Evolutionary conservation across 768 basidiomycete genomes (phyloP), one percentile per base, ranked within the genome.

Genomic region (Nevesoporus exiguus): DNA sequence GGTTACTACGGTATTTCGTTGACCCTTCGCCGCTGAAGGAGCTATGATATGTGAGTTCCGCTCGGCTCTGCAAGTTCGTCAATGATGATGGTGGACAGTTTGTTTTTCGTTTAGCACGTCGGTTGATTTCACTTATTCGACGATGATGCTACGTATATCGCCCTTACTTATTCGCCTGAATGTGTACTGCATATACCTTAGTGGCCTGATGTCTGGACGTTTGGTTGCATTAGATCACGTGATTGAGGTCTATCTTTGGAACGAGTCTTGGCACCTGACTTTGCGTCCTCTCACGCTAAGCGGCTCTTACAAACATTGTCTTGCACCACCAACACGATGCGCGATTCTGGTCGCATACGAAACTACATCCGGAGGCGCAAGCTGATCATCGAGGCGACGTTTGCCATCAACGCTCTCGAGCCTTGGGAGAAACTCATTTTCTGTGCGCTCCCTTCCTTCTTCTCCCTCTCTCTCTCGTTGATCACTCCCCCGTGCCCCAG

Each of bases 351-450:
- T 56, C 58, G 65, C 53, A 54, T 68, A 60, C 48, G 69, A 61
- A 61, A 66, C 51, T 61, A 68, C 57, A 51, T 84, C 45, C 84
- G 84, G 83, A 76, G 74, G 14, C 72, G 75, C 66, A 74, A 80
- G 56, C 66, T 85, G 48, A 74, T 79, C 72, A 66, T 87, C 31
- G 84, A 85, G 65, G 71, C 77, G 3, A 84, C 83, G 0, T 81
- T 83, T 55, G 85, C 75, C 7, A 70, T 86, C 37, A 75, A 77
- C 27, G 76, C 86, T 61, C 68, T 86, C 53, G 84, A 88, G 64
- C 77, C 80, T 54, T 86, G 85, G 86, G 87, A 88, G 75, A 83
- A 84, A 61, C 61, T 79, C 43, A 65, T 85, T 34, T 74, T 82
- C 52, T 63, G 85, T 86, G 64, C 65, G 85, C 75, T 22, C 22